Base-by-base conservation (phyloP, 179 eudicot species). In the Vitellaria paradoxa region DNA sequence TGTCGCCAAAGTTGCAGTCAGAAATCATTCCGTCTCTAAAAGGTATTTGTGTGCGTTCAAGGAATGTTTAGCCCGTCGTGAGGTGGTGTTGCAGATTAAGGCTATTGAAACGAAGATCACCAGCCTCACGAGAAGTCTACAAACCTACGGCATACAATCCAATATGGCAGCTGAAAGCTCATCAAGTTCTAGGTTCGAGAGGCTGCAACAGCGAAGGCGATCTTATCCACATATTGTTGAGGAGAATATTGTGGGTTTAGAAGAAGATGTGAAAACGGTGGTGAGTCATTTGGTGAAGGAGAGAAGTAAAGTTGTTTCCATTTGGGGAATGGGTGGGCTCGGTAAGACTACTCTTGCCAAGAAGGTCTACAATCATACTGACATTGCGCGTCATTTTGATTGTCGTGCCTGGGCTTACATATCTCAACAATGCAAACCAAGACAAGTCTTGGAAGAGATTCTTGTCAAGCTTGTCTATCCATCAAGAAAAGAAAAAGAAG, bases 371-470 rank as follows among this genome's bases (percentile, higher is more conserved):
- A n/a, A n/a, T n/a, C n/a, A n/a, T n/a, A 12, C 3, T 24, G 57
- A 15, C 3, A 63, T 76, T 23, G 21, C 30, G 61, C 52, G 70
- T 49, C 77, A 77, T 30, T 83, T 83, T 67, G 46, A 70, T 3
- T 46, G 68, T 12, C 59, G 14, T 49, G 84, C 76, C 0, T 84
- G 86, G 86, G 69, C 79, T 62, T 53, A 76, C 9, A 70, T 75
- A 53, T 70, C 80, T 72, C 78, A 52, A 21, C 70, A 18, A n/a
- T 67, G 49, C 78, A 63, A 62, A 14, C 64, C 47, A 5, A 61
- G 52, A 0, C 49, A 10, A 14, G 40, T 79, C 26, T 26, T 71
- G 76, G 21, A 20, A 3, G 73, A 76, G 52, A 73, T 83, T 62
- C 67, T 72, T 3, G n/a, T 0, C 26, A 79, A 83, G 68, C 55